phyloP scores from a whole-genome alignment of 2,329 filamentous ascomycete species.

The Colletotrichum trifolii region DNA sequence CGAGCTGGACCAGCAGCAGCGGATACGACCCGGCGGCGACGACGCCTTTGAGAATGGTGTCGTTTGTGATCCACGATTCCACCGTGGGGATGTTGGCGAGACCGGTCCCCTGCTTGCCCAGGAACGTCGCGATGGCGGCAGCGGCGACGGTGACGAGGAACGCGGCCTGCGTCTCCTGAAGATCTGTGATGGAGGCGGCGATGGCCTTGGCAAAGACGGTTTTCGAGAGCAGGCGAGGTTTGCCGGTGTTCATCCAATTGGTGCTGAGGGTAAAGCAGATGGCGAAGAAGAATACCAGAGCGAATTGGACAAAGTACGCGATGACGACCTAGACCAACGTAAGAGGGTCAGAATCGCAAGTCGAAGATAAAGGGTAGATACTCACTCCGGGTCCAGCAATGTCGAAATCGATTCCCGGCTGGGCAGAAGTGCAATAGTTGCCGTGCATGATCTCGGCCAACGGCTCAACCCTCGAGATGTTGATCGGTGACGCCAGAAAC shows the following conservation, averaged over 20 bases:
- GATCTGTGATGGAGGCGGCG: neutral
- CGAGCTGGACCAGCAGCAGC: neutral
- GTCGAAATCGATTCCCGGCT: neutral
- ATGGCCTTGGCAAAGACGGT: neutral
- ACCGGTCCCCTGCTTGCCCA: neutral
- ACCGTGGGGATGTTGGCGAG: neutral
- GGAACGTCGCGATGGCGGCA: neutral
- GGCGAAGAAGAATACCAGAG: neutral
- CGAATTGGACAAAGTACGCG: conserved; percentile 2
- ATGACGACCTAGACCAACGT: neutral
- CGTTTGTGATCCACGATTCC: neutral
- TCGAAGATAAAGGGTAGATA: neutral
- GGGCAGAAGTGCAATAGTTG: neutral
- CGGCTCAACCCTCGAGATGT: neutral
- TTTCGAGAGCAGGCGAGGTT: too few relatives aligned
- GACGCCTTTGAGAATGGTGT: neutral
- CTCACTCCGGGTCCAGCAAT: conserved; percentile 2
- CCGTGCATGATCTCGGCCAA: neutral
- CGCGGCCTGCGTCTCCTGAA: neutral
- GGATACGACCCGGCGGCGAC: conserved; percentile 2
- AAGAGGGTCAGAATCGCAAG: neutral
- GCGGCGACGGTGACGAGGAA: neutral
- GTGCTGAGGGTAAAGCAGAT: neutral
- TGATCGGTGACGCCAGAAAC: neutral
- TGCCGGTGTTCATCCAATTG: neutral